These are phyloP conservation scores for Kernera saxatilis DNA, from an alignment of 345 rosid genomes.

Conservation along the genomic window DNA sequence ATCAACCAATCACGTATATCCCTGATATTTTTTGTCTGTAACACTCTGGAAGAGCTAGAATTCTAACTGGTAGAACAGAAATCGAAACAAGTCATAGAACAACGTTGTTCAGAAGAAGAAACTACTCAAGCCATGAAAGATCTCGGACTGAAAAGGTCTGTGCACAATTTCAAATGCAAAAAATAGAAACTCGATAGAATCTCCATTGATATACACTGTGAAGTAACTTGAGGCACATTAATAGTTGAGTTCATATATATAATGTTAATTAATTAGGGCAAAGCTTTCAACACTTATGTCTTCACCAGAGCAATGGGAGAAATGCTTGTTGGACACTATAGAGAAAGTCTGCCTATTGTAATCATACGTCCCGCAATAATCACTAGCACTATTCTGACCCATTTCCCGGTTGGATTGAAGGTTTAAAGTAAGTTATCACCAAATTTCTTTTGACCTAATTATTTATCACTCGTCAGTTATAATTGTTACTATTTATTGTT, in stretches of 20 bases:
- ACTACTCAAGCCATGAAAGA: not conserved
- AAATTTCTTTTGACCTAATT: not conserved
- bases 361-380: conserved; percentile 67
- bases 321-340: conserved; percentile 50
- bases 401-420: conserved; percentile 89
- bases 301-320: too few relatives aligned
- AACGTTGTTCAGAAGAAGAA: not conserved
- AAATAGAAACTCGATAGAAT: conserved; percentile 36
- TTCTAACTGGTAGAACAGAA: not conserved
- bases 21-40: too few relatives aligned
- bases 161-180: not conserved
- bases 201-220: too few relatives aligned
- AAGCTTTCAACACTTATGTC: too few relatives aligned
- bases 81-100: not conserved
- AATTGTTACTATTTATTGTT: not conserved
- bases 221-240: not conserved
- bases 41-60: too few relatives aligned
- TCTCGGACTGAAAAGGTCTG: conserved; percentile 14
- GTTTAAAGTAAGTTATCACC: conserved; percentile 39
- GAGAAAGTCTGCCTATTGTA: conserved; percentile 44
- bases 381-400: conserved; percentile 71
- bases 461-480: not conserved
- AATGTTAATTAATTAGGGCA: conserved; percentile 54
- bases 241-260: not conserved
- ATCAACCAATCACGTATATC: too few relatives aligned